phyloP scores from a whole-genome alignment of 1,139 yeast genomes.

The Pichia sp. region DNA sequence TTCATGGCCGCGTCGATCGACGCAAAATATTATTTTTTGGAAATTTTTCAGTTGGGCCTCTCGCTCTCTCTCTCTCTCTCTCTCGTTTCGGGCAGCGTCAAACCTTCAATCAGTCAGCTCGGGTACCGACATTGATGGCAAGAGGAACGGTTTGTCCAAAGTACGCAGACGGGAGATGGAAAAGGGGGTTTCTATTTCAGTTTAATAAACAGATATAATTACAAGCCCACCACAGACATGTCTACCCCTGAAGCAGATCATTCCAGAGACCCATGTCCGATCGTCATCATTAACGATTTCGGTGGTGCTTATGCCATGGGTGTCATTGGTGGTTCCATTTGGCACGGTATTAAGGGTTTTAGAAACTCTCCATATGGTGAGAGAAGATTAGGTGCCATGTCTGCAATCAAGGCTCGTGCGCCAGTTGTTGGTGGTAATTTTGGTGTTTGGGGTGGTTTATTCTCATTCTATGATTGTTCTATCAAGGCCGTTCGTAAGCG shows the following conservation, averaged over 20 bases:
- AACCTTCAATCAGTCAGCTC: no score
- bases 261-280: constrained; percentile 98
- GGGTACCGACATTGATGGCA: no score
- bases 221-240: no score
- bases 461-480: constrained; percentile 91
- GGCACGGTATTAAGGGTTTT: constrained; percentile 99
- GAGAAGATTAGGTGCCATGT: constrained; percentile 79
- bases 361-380: constrained; percentile 97
- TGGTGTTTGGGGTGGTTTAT: constrained; percentile 99
- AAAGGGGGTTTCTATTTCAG: no score
- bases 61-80: no score
- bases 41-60: no score
- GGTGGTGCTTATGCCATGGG: constrained; percentile 99
- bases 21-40: no score
- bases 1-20: no score
- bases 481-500: constrained; percentile 94
- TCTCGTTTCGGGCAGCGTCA: no score
- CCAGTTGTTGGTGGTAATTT: constrained; percentile 99
- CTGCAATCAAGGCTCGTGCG: constrained; percentile 92
- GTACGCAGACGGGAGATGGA: no score
- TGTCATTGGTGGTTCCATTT: constrained; percentile 92
- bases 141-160: no score
- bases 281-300: constrained; percentile 90
- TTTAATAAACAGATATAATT: no score
- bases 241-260: constrained; percentile 73